These are phyloP conservation scores for Curvularia spicifera DNA, from an alignment of 2,329 filamentous ascomycete species.

Conservation along the genomic window DNA sequence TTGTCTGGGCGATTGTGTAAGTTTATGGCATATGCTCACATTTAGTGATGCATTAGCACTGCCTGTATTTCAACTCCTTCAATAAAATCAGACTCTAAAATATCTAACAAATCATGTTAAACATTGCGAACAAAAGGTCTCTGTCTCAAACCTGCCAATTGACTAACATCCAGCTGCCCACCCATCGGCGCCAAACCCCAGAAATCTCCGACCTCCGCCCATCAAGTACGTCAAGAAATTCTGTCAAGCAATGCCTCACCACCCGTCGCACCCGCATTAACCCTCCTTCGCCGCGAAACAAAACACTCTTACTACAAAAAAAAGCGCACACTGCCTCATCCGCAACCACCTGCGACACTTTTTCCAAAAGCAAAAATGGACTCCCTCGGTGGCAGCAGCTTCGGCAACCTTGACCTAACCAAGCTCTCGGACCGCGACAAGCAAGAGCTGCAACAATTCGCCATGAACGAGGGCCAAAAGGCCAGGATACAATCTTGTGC, in stretches of 20 bases:
- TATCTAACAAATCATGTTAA: background rate
- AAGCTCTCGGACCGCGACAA: constrained; percentile 83
- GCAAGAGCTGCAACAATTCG: constrained; percentile 84
- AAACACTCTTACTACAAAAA: background rate
- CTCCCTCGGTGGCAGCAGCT: constrained; percentile 53
- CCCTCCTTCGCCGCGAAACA: background rate
- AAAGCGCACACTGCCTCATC: constrained; percentile 5
- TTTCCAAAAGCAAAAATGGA: constrained; percentile 33
- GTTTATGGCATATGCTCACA: too few species aligned
- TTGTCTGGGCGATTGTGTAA: background rate
- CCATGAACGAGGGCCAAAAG: constrained; percentile 85
- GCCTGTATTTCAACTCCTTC: too few species aligned
- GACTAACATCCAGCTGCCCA: constrained; percentile 1
- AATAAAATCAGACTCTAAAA: too few species aligned
- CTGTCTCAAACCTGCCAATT: background rate
- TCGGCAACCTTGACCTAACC: constrained; percentile 67
- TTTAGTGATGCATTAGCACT: too few species aligned
- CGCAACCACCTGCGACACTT: background rate
- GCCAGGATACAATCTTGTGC: constrained; percentile 66
- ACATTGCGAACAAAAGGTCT: background rate
- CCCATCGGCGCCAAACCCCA: constrained; percentile 1
- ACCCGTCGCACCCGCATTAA: background rate
- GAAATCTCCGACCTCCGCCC: constrained; percentile 5
- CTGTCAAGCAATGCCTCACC: background rate
- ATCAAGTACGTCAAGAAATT: constrained; percentile 12